Percentiles rank a stretch among this genome's conserved stretches.
phyloP scores from a whole-genome alignment of 2,329 filamentous ascomycete genomes.

The Penicillium sp. region DNA sequence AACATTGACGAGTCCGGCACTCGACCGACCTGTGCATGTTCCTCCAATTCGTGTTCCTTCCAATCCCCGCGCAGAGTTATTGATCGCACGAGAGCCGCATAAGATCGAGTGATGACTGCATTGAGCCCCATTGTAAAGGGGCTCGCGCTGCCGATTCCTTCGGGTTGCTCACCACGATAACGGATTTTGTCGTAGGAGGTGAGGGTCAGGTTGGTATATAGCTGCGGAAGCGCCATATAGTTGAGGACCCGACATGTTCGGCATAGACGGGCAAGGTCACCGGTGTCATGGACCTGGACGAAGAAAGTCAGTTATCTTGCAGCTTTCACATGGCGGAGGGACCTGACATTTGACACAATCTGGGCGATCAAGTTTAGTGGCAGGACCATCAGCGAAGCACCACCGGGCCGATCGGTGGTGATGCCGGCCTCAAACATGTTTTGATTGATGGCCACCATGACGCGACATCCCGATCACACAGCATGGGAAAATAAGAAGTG shows the following conservation, averaged over 20 bases:
- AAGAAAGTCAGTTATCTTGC: constrained; percentile 4
- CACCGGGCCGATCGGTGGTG: constrained; percentile 26
- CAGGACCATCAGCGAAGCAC: constrained; percentile 38
- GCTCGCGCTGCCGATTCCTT: constrained; percentile 58
- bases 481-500: constrained; percentile 16
- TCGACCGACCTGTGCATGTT: constrained; percentile 53
- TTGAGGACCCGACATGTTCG: constrained; percentile 58
- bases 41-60: constrained; percentile 54
- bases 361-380: constrained; percentile 56
- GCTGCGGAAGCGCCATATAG: constrained; percentile 59
- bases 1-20: constrained; percentile 62
- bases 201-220: constrained; percentile 54
- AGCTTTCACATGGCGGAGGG: background rate
- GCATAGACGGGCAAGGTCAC: constrained; percentile 55
- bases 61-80: constrained; percentile 53
- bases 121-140: constrained; percentile 61
- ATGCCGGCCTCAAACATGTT: constrained; percentile 41
- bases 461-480: constrained; percentile 30
- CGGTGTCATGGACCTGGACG: constrained; percentile 52
- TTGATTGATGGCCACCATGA: constrained; percentile 40
- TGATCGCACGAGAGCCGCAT: constrained; percentile 49
- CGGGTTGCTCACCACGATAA: constrained; percentile 53
- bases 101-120: constrained; percentile 54
- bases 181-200: constrained; percentile 56
- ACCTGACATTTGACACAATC: constrained; percentile 52